Evolutionary conservation across 345 rosid genomes (phyloP).

Genomic region (Geranium rotundifolium): DNA sequence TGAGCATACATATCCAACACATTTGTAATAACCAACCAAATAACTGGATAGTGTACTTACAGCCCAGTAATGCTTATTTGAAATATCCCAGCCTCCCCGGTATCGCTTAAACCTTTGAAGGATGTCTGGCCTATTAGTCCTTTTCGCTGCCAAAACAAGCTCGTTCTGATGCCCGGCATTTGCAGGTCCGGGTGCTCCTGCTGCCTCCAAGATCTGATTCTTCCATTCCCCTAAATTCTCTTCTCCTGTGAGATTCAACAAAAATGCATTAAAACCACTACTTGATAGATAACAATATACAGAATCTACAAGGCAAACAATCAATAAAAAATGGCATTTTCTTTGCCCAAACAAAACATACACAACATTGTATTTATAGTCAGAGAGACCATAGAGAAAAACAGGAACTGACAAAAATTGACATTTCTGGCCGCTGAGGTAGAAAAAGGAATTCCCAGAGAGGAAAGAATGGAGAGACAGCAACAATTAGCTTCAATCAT

Average conservation of each 20-base stretch:
- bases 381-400: too few relatives aligned
- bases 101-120: conserved; percentile 56
- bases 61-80: conserved; percentile 89
- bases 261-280: not conserved
- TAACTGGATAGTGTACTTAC: conserved; percentile 29
- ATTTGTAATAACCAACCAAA: not conserved
- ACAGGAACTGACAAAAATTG: too few relatives aligned
- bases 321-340: not conserved
- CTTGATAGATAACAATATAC: conserved; percentile 3
- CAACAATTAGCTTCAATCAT: too few relatives aligned
- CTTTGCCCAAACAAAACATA: too few relatives aligned
- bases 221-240: conserved; percentile 48
- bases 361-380: too few relatives aligned
- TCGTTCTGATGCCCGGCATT: conserved; percentile 19
- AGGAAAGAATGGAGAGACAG: too few relatives aligned
- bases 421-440: too few relatives aligned
- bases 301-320: not conserved
- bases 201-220: conserved; percentile 32
- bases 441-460: too few relatives aligned
- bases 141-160: conserved; percentile 58
- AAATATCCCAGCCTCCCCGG: conserved; percentile 74
- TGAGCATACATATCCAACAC: not conserved
- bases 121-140: conserved; percentile 84
- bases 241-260: conserved; percentile 23
- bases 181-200: conserved; percentile 54